phyloP scores from a whole-genome alignment of 345 rosid genomes.

The Boechera retrofracta region DNA sequence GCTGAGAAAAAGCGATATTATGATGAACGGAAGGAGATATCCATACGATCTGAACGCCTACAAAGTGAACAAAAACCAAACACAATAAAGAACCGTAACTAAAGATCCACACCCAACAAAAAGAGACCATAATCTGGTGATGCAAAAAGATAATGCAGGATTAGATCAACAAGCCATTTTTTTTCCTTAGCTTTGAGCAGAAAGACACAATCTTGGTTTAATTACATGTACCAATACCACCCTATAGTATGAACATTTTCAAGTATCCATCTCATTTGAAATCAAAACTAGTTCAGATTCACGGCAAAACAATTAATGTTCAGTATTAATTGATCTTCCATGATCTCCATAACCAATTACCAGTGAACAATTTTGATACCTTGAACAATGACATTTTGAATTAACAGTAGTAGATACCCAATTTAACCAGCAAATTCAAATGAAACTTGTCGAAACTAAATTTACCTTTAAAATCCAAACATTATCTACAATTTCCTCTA shows the following conservation, averaged over 20 bases:
- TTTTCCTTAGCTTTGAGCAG: background rate
- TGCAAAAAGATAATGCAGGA: background rate
- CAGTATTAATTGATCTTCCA: background rate
- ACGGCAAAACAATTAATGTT: background rate
- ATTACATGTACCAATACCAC: background rate
- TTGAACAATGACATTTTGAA: background rate
- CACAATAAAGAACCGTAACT: constrained; percentile 1
- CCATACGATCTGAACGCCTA: constrained; percentile 47
- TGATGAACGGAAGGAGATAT: constrained; percentile 45
- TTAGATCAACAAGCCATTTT: background rate
- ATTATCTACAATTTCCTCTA: constrained; percentile 44
- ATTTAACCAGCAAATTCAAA: background rate
- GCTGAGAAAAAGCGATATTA: constrained; percentile 42
- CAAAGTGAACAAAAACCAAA: constrained; percentile 1
- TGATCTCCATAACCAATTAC: constrained; percentile 17
- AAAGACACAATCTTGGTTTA: constrained; percentile 10
- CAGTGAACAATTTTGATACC: background rate
- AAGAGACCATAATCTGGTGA: constrained; percentile 1
- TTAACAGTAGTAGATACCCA: constrained; percentile 3
- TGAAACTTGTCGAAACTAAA: background rate
- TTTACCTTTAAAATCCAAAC: constrained; percentile 49
- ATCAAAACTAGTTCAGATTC: constrained; percentile 13
- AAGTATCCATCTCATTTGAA: constrained; percentile 13
- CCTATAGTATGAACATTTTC: constrained; percentile 8
- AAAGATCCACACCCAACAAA: constrained; percentile 7